These are phyloP conservation scores for Ascochyta fabae DNA, from an alignment of 2,329 filamentous ascomycete genomes.

Conservation along the genomic window DNA sequence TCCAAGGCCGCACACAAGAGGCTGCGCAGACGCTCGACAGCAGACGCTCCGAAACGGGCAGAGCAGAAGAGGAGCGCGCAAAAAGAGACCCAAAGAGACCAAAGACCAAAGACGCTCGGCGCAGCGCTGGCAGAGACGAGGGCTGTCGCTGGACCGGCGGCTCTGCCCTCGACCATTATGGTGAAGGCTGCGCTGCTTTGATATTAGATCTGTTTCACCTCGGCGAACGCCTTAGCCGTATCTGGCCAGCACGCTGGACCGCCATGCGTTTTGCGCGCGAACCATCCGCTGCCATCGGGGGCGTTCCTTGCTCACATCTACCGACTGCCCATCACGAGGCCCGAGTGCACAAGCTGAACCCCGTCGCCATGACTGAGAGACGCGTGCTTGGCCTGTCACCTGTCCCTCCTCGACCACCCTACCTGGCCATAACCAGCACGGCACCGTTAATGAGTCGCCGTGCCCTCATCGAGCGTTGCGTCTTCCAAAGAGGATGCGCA, in stretches of 20 bases:
- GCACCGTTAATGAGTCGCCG: slow-evolving; percentile 3
- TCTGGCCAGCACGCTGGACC: neutral
- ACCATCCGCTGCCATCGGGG: slow-evolving; percentile 9
- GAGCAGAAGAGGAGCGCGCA: neutral
- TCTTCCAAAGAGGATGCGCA: slow-evolving; percentile 2
- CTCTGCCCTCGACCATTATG: slow-evolving; percentile 23
- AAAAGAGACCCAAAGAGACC: neutral
- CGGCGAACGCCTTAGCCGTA: neutral
- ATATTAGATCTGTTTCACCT: slow-evolving; percentile 11
- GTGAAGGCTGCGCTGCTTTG: no score
- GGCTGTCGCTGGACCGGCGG: slow-evolving; percentile 25
- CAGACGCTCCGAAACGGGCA: neutral
- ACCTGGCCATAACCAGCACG: neutral
- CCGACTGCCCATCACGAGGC: slow-evolving; percentile 9
- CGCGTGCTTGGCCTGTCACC: slow-evolving; percentile 1
- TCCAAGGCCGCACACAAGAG: slow-evolving; percentile 4
- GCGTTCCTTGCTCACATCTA: slow-evolving; percentile 10
- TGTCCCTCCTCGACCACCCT: neutral
- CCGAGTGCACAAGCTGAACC: slow-evolving; percentile 4
- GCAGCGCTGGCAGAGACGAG: slow-evolving; percentile 16
- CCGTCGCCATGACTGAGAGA: neutral
- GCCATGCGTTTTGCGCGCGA: no score
- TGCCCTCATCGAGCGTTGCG: slow-evolving; percentile 6
- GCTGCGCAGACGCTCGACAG: neutral
- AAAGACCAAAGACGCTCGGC: no score